Percentiles rank a stretch among this genome's conserved stretches.
Evolutionary conservation across 1,139 yeast species (phyloP).

Genomic region (Scheffersomyces segobiensis): DNA sequence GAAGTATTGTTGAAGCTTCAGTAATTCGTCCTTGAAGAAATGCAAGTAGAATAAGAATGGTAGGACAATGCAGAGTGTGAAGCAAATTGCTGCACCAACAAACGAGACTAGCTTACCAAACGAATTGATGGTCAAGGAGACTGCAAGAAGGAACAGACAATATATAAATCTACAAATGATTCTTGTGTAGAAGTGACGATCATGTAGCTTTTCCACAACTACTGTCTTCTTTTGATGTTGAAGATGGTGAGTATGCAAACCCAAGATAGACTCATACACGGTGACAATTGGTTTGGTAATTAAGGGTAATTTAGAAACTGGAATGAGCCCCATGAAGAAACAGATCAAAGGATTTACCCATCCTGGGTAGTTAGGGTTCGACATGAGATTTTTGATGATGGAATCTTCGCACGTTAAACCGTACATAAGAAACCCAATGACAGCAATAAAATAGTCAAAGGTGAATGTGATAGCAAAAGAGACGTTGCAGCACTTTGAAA

Average conservation of each 20-base stretch:
- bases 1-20: slow-evolving; percentile 31
- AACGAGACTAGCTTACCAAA: slow-evolving; percentile 85
- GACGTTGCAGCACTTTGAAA: slow-evolving; percentile 23
- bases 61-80: slow-evolving; percentile 73
- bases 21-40: slow-evolving; percentile 51
- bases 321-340: slow-evolving; percentile 39
- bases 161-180: slow-evolving; percentile 24
- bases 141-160: slow-evolving; percentile 31
- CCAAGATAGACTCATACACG: slow-evolving; percentile 30
- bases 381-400: slow-evolving; percentile 39
- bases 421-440: slow-evolving; percentile 43
- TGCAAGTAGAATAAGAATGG: slow-evolving; percentile 72
- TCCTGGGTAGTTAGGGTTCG: slow-evolving; percentile 32
- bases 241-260: slow-evolving; percentile 6
- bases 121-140: slow-evolving; percentile 66
- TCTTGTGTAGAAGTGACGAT: slow-evolving; percentile 3
- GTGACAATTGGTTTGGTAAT: slow-evolving; percentile 42
- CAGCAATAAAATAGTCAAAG: slow-evolving; percentile 35
- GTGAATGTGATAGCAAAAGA: slow-evolving; percentile 36
- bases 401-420: slow-evolving; percentile 40
- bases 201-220: neutral
- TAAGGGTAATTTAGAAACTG: slow-evolving; percentile 44
- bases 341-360: slow-evolving; percentile 33
- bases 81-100: slow-evolving; percentile 80
- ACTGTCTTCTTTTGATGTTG: slow-evolving; percentile 1